phyloP scores from a whole-genome alignment of 1,284 basidiomycete species.

The Takashimella tepidaria region DNA sequence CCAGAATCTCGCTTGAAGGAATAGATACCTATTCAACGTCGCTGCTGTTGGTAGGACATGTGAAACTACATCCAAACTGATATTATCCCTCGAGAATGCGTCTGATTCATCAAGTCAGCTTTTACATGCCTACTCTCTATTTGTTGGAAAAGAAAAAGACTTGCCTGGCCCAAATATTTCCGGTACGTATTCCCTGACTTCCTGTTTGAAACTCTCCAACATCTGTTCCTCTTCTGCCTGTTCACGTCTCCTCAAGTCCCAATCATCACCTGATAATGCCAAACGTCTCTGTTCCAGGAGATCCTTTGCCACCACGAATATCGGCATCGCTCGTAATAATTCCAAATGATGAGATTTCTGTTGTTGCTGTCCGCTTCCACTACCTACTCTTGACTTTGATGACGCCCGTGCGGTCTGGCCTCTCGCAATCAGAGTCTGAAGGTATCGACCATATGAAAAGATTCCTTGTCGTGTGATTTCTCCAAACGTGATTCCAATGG shows the following conservation, averaged over 20 bases:
- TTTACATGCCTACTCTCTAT: neutral
- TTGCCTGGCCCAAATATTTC: conserved; percentile 38
- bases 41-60: conserved; percentile 18
- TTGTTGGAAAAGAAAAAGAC: conserved; percentile 1
- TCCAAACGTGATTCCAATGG: conserved; percentile 69
- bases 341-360: conserved; percentile 34
- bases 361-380: neutral
- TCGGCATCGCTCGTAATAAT: conserved; percentile 38
- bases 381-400: too few species aligned
- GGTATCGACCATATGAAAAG: conserved; percentile 78
- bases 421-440: conserved; percentile 76
- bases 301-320: conserved; percentile 41
- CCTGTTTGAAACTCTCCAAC: conserved; percentile 30
- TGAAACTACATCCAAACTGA: neutral
- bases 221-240: conserved; percentile 30
- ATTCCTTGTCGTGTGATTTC: conserved; percentile 68
- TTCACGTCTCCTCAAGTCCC: conserved; percentile 18
- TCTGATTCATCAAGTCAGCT: neutral
- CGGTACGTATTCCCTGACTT: conserved; percentile 41
- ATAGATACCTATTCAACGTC: conserved; percentile 31
- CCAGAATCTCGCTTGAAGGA: conserved; percentile 40
- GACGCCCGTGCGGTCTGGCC: conserved; percentile 49
- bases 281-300: conserved; percentile 37
- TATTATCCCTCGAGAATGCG: neutral
- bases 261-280: conserved; percentile 36